Base-by-base conservation (phyloP, 2,329 filamentous ascomycete species). In the Microsporum audouinii region DNA sequence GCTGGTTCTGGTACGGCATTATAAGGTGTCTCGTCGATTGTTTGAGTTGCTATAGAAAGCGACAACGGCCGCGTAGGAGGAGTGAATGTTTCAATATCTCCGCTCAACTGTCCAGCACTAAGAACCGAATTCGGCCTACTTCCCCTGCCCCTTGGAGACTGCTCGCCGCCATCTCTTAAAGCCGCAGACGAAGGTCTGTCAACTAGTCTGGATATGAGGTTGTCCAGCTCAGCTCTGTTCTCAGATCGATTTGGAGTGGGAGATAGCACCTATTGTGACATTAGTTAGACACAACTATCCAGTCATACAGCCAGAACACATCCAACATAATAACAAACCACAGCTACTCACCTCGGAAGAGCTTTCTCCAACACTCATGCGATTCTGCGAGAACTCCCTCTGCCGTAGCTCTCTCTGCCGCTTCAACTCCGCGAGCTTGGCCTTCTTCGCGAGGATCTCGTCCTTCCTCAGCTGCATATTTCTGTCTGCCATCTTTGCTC, bases 401-500 rank as follows among this genome's bases (percentile, higher is more conserved):
- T 89, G 84, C 63, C 91, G 84, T 68, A 92, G 78, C 73, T 95
- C 91, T 68, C 94, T 84, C 77, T 96, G 91, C 64, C 89, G 85
- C 79, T 96, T 96, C 66, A 99, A 83, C 81, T 97, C 94, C 57
- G 89, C 91, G 69, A 99, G 89, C 80, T 94, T 96, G 65, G 91
- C 92, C 80, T 89, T 92, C 79, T 99, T 99, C 68, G 91, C 91
- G 69, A 94, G 80, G 68, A 99, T 96, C 80, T 99, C 94, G 80
- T 96, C 91, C 79, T 90, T 88, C 69, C 91, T 88, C 81, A 91
- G 79, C 73, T 85, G 87, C 77, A 73, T 72, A 33, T 68, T 68
- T 56, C 70, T 69, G 69, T 72, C 73, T 61, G 41, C 36, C 39
- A 55, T 59, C 34, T 58, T 36, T 27, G 60, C 55, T 14, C 39